These are phyloP conservation scores for Yarrowia porcina DNA, from an alignment of 805 yeast genomes.

Conservation along the genomic window DNA sequence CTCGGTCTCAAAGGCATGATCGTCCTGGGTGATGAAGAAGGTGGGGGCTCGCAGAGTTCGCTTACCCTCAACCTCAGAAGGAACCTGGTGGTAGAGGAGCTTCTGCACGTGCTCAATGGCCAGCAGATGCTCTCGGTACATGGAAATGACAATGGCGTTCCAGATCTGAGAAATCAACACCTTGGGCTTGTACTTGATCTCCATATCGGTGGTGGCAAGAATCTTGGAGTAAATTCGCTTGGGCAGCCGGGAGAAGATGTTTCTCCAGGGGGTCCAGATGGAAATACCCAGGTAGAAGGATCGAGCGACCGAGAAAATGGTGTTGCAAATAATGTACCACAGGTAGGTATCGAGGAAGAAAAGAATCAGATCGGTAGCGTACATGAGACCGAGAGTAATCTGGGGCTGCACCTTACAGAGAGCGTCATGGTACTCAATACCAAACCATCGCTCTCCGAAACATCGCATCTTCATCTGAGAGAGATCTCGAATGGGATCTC, in stretches of 20 bases:
- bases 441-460: constrained; percentile 91
- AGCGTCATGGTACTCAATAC: constrained; percentile 39
- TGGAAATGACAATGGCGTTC: constrained; percentile 98
- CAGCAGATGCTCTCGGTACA: constrained; percentile 98
- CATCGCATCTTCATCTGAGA: constrained; percentile 88
- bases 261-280: constrained; percentile 99
- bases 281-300: constrained; percentile 99
- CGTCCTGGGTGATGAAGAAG: constrained; percentile 97
- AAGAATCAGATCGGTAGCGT: constrained; percentile 83
- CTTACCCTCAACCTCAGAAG: constrained; percentile 96
- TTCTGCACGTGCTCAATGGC: constrained; percentile 99
- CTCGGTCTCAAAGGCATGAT: constrained; percentile 87
- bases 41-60: constrained; percentile 98
- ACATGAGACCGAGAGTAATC: constrained; percentile 89
- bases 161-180: constrained; percentile 97
- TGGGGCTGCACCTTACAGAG: constrained; percentile 84
- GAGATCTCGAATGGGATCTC: constrained; percentile 92
- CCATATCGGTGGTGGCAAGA: constrained; percentile 98
- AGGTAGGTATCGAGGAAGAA: constrained; percentile 98
- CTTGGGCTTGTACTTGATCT: constrained; percentile 97
- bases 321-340: constrained; percentile 97
- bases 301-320: constrained; percentile 93
- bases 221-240: constrained; percentile 98
- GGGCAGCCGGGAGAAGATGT: constrained; percentile 94
- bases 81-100: constrained; percentile 96